Conservation (phyloP, 805 yeast genomes). For the Candida montana region DNA sequence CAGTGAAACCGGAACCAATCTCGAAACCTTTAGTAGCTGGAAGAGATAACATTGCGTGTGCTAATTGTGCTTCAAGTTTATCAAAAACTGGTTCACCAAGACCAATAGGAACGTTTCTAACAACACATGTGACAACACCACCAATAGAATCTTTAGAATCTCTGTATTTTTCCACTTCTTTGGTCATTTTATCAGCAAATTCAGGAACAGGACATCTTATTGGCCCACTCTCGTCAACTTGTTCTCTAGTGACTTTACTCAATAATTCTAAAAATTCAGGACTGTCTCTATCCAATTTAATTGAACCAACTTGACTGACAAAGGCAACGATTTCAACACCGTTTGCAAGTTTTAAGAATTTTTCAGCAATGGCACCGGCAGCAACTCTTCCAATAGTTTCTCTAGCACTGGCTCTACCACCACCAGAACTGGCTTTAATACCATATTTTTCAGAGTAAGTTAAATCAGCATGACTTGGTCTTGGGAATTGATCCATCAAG, state of each 20-base stretch:
- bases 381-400: constrained; percentile 99
- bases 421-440: constrained; percentile 90
- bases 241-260: constrained; percentile 76
- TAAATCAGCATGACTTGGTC: constrained; percentile 97
- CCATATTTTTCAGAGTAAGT: constrained; percentile 91
- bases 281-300: constrained; percentile 72
- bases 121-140: constrained; percentile 96
- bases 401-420: constrained; percentile 95
- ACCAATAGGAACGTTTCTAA: constrained; percentile 92
- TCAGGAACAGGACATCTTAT: constrained; percentile 86
- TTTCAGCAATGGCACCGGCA: constrained; percentile 98
- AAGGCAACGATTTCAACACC: constrained; percentile 94
- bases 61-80: constrained; percentile 89
- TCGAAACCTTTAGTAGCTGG: constrained; percentile 99
- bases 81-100: constrained; percentile 98
- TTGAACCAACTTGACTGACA: constrained; percentile 85
- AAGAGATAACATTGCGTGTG: constrained; percentile 96
- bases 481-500: constrained; percentile 71
- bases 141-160: constrained; percentile 91
- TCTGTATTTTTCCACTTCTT: constrained; percentile 80
- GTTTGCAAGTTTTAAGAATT: constrained; percentile 68
- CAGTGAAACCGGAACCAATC: constrained; percentile 93
- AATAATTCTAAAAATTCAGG: constrained; percentile 62
- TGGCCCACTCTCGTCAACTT: constrained; percentile 83
- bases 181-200: constrained; percentile 73